Conservation (phyloP, 179 eudicot species). For the Vitellaria paradoxa region DNA sequence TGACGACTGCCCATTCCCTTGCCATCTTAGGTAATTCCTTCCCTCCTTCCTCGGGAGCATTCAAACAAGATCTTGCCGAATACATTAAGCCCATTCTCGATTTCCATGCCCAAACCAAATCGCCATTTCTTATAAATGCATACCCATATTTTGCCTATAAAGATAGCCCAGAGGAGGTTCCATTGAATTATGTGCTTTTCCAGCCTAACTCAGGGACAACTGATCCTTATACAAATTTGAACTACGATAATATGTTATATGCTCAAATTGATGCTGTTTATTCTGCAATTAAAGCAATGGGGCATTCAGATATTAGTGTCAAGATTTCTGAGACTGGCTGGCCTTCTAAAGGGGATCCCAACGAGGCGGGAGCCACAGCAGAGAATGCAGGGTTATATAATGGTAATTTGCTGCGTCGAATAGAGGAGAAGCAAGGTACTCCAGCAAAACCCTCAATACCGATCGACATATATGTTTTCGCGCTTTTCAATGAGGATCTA, state of each 20-base stretch:
- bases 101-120: slow-evolving; percentile 51
- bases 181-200: slow-evolving; percentile 62
- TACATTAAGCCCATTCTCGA: slow-evolving; percentile 51
- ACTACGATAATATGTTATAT: slow-evolving; percentile 79
- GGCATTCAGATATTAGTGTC: slow-evolving; percentile 58
- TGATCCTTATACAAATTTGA: slow-evolving; percentile 58
- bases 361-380: slow-evolving; percentile 58
- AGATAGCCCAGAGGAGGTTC: slow-evolving; percentile 43
- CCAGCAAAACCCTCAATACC: slow-evolving; percentile 57
- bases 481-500: slow-evolving; percentile 73
- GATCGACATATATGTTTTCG: slow-evolving; percentile 58
- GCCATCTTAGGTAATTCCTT: slow-evolving; percentile 48
- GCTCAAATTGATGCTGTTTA: slow-evolving; percentile 87
- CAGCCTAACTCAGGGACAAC: slow-evolving; percentile 51
- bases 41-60: slow-evolving; percentile 75
- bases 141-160: slow-evolving; percentile 82
- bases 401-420: slow-evolving; percentile 52
- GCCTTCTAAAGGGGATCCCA: slow-evolving; percentile 75
- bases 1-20: slow-evolving; percentile 69
- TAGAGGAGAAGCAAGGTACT: slow-evolving; percentile 47
- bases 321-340: slow-evolving; percentile 85
- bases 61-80: slow-evolving; percentile 44
- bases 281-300: slow-evolving; percentile 57
- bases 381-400: slow-evolving; percentile 67
- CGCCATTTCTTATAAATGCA: slow-evolving; percentile 71